Evolutionary conservation across 78 protist genomes (phyloP).

Genomic region (Carpediemonas membranifera): DNA sequence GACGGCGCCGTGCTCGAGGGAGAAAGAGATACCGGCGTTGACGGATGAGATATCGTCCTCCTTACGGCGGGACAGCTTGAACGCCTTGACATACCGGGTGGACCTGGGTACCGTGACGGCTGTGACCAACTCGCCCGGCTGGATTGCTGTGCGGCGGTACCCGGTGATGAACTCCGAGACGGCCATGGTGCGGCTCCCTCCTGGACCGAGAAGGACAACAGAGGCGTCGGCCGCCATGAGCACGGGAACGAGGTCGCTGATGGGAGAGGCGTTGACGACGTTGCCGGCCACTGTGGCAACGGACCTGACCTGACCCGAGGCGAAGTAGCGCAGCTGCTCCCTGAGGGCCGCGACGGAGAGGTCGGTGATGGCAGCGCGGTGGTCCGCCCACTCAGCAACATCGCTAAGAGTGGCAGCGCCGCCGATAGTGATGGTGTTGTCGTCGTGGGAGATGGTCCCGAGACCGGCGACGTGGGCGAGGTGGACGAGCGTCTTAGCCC

Average conservation of each 20-base stretch:
- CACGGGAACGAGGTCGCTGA: conserved; percentile 1
- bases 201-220: neutral
- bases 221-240: neutral
- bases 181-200: neutral
- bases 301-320: neutral
- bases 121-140: neutral
- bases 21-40: neutral
- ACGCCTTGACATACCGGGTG: neutral
- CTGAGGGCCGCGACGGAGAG: neutral
- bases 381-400: no score
- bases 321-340: neutral
- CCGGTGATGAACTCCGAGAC: neutral
- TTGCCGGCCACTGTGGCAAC: neutral
- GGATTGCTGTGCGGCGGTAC: neutral
- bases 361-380: no score
- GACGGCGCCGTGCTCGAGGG: neutral
- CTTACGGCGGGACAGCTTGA: neutral
- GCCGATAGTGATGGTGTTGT: no score
- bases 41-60: conserved; percentile 18
- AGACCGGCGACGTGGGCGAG: no score
- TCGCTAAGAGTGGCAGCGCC: no score
- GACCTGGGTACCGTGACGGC: neutral
- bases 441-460: no score
- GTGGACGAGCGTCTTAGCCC: no score
- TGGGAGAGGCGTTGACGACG: conserved; percentile 10